phyloP scores from a whole-genome alignment of 306 rosid species.

The Lathyrus aphaca region DNA sequence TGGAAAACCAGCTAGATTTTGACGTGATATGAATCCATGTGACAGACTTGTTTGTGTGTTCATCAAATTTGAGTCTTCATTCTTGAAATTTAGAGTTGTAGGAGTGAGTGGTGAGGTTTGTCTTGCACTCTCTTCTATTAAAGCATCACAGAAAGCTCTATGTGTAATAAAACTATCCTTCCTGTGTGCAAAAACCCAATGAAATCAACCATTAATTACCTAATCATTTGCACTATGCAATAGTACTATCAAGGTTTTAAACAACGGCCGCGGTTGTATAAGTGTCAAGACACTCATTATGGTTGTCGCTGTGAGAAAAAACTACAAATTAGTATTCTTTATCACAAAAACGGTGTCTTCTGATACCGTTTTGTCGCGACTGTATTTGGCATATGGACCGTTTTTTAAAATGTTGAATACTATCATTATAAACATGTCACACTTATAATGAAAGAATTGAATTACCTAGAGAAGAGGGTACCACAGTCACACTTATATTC shows the following conservation, averaged over 20 bases:
- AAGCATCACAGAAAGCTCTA: slow-evolving; percentile 26
- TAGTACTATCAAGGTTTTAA: no score
- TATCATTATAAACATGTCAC: no score
- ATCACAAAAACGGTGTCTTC: no score
- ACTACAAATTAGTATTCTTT: no score
- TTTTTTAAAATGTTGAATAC: no score
- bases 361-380: no score
- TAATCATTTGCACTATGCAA: no score
- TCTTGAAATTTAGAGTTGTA: slow-evolving; percentile 3
- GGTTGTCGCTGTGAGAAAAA: no score
- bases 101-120: neutral
- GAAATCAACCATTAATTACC: neutral
- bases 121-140: slow-evolving; percentile 2
- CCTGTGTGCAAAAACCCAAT: neutral
- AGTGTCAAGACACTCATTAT: no score
- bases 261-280: no score
- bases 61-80: slow-evolving; percentile 7
- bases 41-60: neutral
- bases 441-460: neutral
- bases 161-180: slow-evolving; percentile 25
- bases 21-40: neutral
- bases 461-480: slow-evolving; percentile 27
- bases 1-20: neutral
- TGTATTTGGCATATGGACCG: no score
- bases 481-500: slow-evolving; percentile 30